Percentiles rank a stretch among this genome's conserved stretches.
These are phyloP conservation scores for Mycena albidolilacea DNA, from an alignment of 768 basidiomycete genomes.

Conservation along the genomic window DNA sequence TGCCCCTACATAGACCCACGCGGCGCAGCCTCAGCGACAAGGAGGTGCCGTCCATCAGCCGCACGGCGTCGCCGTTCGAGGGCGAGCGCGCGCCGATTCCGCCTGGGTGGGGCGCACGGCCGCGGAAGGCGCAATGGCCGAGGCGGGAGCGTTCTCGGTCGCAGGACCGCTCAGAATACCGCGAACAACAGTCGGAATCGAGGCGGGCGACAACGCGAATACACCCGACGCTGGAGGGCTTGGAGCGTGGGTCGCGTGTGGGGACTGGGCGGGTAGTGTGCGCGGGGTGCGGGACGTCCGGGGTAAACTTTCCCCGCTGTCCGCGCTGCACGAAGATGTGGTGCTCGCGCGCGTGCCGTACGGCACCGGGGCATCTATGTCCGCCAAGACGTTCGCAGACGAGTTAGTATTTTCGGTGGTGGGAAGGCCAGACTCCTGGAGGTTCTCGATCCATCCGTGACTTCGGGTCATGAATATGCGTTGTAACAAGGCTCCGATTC, in stretches of 20 bases:
- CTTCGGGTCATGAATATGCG: too few species aligned
- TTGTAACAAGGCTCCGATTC: too few species aligned
- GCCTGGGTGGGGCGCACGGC: slow-evolving; percentile 25
- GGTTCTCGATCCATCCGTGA: too few species aligned
- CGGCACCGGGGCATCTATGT: slow-evolving; percentile 26
- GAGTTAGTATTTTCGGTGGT: neutral
- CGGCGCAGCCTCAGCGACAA: slow-evolving; percentile 19
- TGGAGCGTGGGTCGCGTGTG: slow-evolving; percentile 33
- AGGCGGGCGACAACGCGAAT: neutral
- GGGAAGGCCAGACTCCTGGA: too few species aligned
- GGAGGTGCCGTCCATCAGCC: slow-evolving; percentile 36
- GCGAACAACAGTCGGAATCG: neutral
- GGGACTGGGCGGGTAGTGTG: slow-evolving; percentile 36
- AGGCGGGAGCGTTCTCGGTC: neutral
- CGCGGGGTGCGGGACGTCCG: slow-evolving; percentile 27
- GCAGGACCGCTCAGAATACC: slow-evolving; percentile 3
- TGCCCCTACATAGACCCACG: neutral
- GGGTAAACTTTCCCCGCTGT: slow-evolving; percentile 37
- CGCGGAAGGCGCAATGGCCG: neutral
- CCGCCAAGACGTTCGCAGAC: slow-evolving; percentile 18
- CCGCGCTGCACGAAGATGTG: slow-evolving; percentile 28
- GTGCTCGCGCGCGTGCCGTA: slow-evolving; percentile 36
- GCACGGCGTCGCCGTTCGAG: slow-evolving; percentile 35
- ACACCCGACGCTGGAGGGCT: slow-evolving; percentile 25
- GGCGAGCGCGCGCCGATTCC: slow-evolving; percentile 29